Percentiles rank a stretch among this genome's conserved stretches.
phyloP scores from a whole-genome alignment of 2,329 filamentous ascomycete genomes.

The Trichoderma atrobrunneum region DNA sequence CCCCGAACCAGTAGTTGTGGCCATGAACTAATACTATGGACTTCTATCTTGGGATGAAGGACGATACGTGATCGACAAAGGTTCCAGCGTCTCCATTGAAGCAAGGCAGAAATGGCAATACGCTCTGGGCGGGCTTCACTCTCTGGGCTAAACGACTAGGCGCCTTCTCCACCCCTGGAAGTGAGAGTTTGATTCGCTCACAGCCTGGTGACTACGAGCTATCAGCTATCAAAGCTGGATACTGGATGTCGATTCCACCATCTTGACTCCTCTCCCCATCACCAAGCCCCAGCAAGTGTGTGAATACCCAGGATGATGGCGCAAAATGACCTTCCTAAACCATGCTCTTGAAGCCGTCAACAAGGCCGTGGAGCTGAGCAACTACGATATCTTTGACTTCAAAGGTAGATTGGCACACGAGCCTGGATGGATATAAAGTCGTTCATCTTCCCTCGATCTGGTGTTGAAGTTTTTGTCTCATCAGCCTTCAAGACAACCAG shows the following conservation, averaged over 20 bases:
- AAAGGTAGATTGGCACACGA: not conserved
- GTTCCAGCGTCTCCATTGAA: conserved; percentile 7
- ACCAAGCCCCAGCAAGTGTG: conserved; percentile 1
- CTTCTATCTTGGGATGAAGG: conserved; percentile 17
- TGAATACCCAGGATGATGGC: conserved; percentile 1
- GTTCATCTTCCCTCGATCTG: not conserved
- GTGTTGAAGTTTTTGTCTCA: not conserved
- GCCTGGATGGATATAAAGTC: conserved; percentile 15
- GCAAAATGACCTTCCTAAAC: conserved; percentile 19
- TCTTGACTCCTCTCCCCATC: conserved; percentile 11
- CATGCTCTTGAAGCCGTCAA: conserved; percentile 7
- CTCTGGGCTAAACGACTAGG: not conserved
- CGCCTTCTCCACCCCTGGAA: not conserved
- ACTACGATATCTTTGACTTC: not conserved
- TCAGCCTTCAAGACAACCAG: conserved; percentile 15
- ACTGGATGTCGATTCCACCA: conserved; percentile 3
- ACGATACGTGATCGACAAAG: conserved; percentile 18
- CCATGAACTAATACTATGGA: conserved; percentile 7
- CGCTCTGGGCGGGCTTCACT: conserved; percentile 2
- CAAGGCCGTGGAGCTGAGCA: not conserved
- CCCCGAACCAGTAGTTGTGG: not conserved
- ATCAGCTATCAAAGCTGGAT: not conserved
- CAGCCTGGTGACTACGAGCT: not conserved
- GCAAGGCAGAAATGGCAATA: conserved; percentile 9
- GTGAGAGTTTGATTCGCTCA: not conserved